Evolutionary conservation across 2,329 filamentous ascomycete genomes (phyloP), one percentile per base, ranked within the genome.

Genomic region (Fusarium neocosmosporiellum): DNA sequence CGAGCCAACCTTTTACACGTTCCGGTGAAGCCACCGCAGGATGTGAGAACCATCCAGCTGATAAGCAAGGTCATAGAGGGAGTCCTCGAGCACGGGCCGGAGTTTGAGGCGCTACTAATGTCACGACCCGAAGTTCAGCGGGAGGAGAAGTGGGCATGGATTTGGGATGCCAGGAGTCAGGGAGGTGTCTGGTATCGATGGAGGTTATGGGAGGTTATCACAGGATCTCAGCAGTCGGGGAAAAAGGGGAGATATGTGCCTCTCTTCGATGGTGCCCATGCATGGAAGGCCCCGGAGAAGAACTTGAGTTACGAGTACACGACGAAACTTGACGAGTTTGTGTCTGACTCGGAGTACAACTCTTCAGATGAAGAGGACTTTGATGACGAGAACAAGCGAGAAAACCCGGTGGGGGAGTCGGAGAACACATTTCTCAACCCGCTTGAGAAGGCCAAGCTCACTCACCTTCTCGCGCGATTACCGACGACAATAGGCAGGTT

Each of bases 71-170:
- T 95, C 0, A 88, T 97, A 36, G 96, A 98, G 78, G 88, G 89
- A 4, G 86, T 98, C 0, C 84, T 98, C 10, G 89, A 91, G 24
- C 90, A 96, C 74, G 95, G 95, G 0, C 90, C 94, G 0, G 94
- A 96, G 78, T 97, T 98, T 69, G 96, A 99, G 82, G 95, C 95
- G 7, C 86, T 97, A 3, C 87, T 99, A 8, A 98, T 98, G 96
- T 92, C 92, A 58, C 88, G 94, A 20, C 90, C 93, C 0, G 91
- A 95, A 63, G 93, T 98, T 1, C 94, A 97, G 79, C 88, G 88
- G 43, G 94, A 98, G 67, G 94, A 97, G 80, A 95, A 92, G 73
- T 98, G 96, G 91, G 93, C 95, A 0, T 99, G 95, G 93, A 86
- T 99, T 7, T 99, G 94, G 92, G 93, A 98, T 80, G 89, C 95